phyloP scores from a whole-genome alignment of 164 flowering plant genomes.

The Nelumbo lutea region DNA sequence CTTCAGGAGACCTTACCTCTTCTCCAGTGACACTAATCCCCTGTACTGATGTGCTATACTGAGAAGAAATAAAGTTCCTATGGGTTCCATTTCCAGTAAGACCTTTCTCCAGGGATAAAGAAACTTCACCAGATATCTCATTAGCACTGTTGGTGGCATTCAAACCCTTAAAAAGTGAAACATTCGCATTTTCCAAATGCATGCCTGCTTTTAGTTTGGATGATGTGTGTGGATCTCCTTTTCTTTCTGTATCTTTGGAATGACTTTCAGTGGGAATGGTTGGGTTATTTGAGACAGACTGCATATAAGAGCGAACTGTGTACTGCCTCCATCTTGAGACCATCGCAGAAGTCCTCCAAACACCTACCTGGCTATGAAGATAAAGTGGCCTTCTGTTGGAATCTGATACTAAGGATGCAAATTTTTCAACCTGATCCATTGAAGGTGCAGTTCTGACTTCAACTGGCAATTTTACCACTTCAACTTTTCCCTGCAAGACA shows the following conservation, averaged over 20 bases:
- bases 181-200: constrained; percentile 19
- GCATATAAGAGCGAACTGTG: constrained; percentile 36
- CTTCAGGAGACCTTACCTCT: constrained; percentile 20
- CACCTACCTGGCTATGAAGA: constrained; percentile 94
- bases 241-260: constrained; percentile 16
- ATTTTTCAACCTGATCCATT: constrained; percentile 77
- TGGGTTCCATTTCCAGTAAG: constrained; percentile 19
- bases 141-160: constrained; percentile 13
- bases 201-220: constrained; percentile 8
- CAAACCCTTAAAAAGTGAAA: constrained; percentile 17
- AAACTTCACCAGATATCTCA: constrained; percentile 10
- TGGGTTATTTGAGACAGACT: constrained; percentile 16
- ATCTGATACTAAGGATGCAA: constrained; percentile 74
- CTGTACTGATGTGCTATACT: constrained; percentile 14
- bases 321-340: constrained; percentile 93
- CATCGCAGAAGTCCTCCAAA: constrained; percentile 85
- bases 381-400: constrained; percentile 59
- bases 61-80: constrained; percentile 14
- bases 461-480: constrained; percentile 69
- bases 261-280: constrained; percentile 9
- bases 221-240: constrained; percentile 13
- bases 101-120: constrained; percentile 14
- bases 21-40: constrained; percentile 5
- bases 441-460: constrained; percentile 78
- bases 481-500: constrained; percentile 47